phyloP scores from a whole-genome alignment of 2,329 filamentous ascomycete species.

The Aspergillus brunneoviolaceus region DNA sequence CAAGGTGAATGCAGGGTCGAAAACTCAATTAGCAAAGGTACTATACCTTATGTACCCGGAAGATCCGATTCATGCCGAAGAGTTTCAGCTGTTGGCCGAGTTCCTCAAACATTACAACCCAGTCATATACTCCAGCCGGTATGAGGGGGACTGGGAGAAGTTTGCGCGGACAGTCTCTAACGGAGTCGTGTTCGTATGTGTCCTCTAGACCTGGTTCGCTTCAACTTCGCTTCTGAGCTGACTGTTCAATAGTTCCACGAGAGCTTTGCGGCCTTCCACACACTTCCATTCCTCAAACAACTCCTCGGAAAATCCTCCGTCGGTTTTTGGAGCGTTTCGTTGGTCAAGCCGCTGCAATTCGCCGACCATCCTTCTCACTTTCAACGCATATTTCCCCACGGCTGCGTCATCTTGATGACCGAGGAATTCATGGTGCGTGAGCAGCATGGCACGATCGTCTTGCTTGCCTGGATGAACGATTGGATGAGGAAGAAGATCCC shows the following conservation, averaged over 20 bases:
- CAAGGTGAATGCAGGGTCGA: slow-evolving; percentile 18
- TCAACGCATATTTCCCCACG: slow-evolving; percentile 40
- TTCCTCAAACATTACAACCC: slow-evolving; percentile 28
- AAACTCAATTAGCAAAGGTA: slow-evolving; percentile 20
- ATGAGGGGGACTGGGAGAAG: slow-evolving; percentile 35
- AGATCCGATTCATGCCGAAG: slow-evolving; percentile 16
- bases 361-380: slow-evolving; percentile 25
- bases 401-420: slow-evolving; percentile 41
- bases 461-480: slow-evolving; percentile 39
- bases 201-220: neutral
- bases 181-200: slow-evolving; percentile 40
- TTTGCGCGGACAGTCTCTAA: slow-evolving; percentile 23
- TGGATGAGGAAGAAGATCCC: slow-evolving; percentile 22
- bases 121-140: slow-evolving; percentile 31
- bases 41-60: slow-evolving; percentile 39
- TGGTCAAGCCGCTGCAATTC: slow-evolving; percentile 26
- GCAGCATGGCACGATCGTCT: slow-evolving; percentile 28
- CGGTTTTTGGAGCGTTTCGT: slow-evolving; percentile 39
- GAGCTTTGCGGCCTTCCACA: slow-evolving; percentile 31
- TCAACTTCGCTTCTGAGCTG: slow-evolving; percentile 1
- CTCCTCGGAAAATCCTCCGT: slow-evolving; percentile 23
- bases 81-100: slow-evolving; percentile 27
- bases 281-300: slow-evolving; percentile 26
- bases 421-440: slow-evolving; percentile 40
- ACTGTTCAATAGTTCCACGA: slow-evolving; percentile 37